These are phyloP conservation scores for Taiozyma sp. DNA, from an alignment of 1,139 yeast genomes.

Conservation along the genomic window DNA sequence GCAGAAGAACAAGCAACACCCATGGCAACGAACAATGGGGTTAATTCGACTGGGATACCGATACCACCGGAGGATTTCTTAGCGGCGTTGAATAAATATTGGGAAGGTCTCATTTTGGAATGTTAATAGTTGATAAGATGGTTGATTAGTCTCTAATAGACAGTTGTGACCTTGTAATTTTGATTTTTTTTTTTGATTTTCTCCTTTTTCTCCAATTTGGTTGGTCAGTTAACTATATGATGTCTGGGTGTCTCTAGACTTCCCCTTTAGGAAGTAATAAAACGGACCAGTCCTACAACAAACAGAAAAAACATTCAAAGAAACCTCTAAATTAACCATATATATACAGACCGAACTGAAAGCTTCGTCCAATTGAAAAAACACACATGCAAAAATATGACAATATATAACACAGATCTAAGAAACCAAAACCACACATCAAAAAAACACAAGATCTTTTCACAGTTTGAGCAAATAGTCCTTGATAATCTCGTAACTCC, in stretches of 20 bases:
- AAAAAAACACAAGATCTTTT: neutral
- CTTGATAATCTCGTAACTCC: constrained; percentile 69
- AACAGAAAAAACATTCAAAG: neutral
- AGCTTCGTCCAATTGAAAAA: neutral
- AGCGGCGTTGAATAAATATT: constrained; percentile 45
- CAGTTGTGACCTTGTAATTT: neutral
- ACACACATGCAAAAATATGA: neutral
- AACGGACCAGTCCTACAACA: neutral
- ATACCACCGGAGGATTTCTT: constrained; percentile 29
- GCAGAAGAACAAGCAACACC: constrained; percentile 69
- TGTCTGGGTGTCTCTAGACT: neutral
- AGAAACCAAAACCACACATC: neutral
- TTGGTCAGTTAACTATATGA: constrained; percentile 1
- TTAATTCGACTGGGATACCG: constrained; percentile 65
- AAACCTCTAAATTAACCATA: neutral
- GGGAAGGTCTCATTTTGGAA: constrained; percentile 49
- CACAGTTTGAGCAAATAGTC: constrained; percentile 27
- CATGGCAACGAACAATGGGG: constrained; percentile 61
- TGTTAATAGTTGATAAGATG: neutral
- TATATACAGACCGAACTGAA: neutral
- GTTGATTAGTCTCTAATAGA: neutral
- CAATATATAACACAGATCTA: neutral
- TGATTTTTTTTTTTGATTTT: neutral
- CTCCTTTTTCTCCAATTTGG: constrained; percentile 5
- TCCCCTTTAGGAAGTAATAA: neutral